These are phyloP conservation scores for Lachnellula subtilissima DNA, from an alignment of 2,329 filamentous ascomycete species.

Conservation along the genomic window DNA sequence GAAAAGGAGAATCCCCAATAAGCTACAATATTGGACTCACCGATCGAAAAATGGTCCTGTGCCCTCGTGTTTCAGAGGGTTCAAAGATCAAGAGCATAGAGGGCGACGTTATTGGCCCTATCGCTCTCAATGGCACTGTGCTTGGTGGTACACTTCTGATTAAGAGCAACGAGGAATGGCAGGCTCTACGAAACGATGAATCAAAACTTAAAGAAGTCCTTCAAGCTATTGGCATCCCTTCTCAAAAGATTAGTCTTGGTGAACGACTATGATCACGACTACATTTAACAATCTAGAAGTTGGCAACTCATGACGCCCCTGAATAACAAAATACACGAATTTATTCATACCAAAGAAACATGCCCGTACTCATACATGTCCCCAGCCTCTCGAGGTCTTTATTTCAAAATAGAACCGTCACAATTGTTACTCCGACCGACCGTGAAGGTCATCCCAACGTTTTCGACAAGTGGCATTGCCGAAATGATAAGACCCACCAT, in stretches of 20 bases:
- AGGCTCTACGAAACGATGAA: slow-evolving; percentile 42
- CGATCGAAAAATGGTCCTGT: slow-evolving; percentile 46
- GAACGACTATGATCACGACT: not conserved
- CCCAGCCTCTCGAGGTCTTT: not conserved
- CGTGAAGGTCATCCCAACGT: slow-evolving; percentile 46
- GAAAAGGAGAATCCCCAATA: slow-evolving; percentile 38
- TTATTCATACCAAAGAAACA: not conserved
- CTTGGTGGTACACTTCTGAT: slow-evolving; percentile 60
- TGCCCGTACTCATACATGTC: not conserved
- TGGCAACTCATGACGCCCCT: not conserved
- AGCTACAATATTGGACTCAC: slow-evolving; percentile 64
- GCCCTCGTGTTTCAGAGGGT: slow-evolving; percentile 52
- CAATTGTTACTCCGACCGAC: not conserved
- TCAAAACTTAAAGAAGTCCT: slow-evolving; percentile 39
- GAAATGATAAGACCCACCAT: slow-evolving; percentile 55
- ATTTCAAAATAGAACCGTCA: not conserved
- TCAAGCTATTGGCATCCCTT: slow-evolving; percentile 23
- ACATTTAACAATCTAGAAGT: not conserved
- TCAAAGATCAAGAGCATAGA: slow-evolving; percentile 19
- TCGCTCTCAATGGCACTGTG: slow-evolving; percentile 56
- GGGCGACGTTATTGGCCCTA: slow-evolving; percentile 24
- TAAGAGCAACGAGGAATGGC: slow-evolving; percentile 54
- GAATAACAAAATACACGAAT: not conserved
- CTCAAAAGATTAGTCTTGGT: slow-evolving; percentile 2
- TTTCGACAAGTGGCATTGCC: slow-evolving; percentile 55